Evolutionary conservation across 2,329 filamentous ascomycete genomes (phyloP).

Genomic region (Alternaria consortialis): DNA sequence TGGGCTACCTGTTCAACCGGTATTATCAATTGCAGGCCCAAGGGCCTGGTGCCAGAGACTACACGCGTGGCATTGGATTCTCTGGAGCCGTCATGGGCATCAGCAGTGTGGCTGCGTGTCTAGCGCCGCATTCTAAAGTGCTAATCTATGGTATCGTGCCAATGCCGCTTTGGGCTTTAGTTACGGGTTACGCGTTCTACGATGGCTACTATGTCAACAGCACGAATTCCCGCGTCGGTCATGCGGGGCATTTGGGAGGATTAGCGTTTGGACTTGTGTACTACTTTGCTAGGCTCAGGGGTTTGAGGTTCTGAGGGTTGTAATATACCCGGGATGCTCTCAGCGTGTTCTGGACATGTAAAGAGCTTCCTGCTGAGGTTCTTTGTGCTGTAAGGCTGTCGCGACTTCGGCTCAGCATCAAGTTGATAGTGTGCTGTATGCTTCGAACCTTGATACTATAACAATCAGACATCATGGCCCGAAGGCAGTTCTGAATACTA

Average conservation of each 20-base stretch:
- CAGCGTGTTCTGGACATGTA: background rate
- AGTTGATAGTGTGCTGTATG: background rate
- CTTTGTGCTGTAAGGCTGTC: background rate
- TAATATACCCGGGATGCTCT: background rate
- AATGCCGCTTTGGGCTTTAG: conserved; percentile 52
- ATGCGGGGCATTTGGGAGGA: conserved; percentile 59
- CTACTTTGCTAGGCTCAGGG: conserved; percentile 34
- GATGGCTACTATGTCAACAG: conserved; percentile 53
- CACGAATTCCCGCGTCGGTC: conserved; percentile 41
- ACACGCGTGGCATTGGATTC: conserved; percentile 39
- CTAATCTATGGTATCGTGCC: conserved; percentile 51
- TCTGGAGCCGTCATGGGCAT: conserved; percentile 55
- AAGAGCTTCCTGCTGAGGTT: background rate
- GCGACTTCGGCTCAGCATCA: background rate
- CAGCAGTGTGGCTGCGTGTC: conserved; percentile 50
- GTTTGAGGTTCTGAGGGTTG: conserved; percentile 18
- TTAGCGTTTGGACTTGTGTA: conserved; percentile 50
- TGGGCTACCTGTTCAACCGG: conserved; percentile 26
- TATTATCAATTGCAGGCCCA: conserved; percentile 11
- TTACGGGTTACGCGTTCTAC: conserved; percentile 47
- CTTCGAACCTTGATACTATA: background rate
- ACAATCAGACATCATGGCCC: background rate
- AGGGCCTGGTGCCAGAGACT: conserved; percentile 10
- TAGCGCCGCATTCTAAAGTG: conserved; percentile 48
- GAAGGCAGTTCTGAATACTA: background rate